These are phyloP conservation scores for Magnolia officinalis DNA, from an alignment of 164 flowering plant species.

Conservation along the genomic window DNA sequence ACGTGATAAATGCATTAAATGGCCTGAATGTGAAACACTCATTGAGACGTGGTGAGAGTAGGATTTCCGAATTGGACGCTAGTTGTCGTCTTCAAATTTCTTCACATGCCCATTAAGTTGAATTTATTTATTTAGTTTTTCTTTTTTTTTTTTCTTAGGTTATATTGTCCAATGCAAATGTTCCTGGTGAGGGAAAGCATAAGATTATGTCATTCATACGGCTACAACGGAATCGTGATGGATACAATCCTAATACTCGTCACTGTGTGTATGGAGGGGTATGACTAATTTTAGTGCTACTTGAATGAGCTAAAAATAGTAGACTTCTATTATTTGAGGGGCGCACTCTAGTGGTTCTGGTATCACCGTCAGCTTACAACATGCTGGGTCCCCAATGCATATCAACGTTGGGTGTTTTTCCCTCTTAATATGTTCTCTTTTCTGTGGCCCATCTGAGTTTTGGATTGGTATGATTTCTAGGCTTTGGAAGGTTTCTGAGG, in stretches of 20 bases:
- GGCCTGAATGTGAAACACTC: background rate
- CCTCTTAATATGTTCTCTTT: too few relatives aligned
- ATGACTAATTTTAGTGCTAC: conserved; percentile 3
- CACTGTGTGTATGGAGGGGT: conserved; percentile 60
- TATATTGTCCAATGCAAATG: conserved; percentile 48
- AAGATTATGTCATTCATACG: conserved; percentile 51
- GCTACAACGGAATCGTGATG: conserved; percentile 24
- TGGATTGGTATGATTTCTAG: too few relatives aligned
- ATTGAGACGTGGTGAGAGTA: background rate
- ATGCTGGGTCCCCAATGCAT: too few relatives aligned
- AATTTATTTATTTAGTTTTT: too few relatives aligned
- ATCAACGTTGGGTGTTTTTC: too few relatives aligned
- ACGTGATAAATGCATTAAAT: background rate
- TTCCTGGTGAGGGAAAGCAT: conserved; percentile 65
- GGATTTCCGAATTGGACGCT: background rate
- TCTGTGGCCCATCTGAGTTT: too few relatives aligned
- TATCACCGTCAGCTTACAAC: too few relatives aligned
- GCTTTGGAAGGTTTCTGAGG: too few relatives aligned
- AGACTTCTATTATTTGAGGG: too few relatives aligned
- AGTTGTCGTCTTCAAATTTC: background rate
- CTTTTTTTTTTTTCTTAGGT: conserved; percentile 23
- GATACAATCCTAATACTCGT: conserved; percentile 42
- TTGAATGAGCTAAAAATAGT: too few relatives aligned
- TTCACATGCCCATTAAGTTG: background rate
- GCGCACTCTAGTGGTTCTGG: too few relatives aligned